Evolutionary conservation across 2,329 filamentous ascomycete genomes (phyloP), one percentile per base, ranked within the genome.

Genomic region (Cladosporium sp.): DNA sequence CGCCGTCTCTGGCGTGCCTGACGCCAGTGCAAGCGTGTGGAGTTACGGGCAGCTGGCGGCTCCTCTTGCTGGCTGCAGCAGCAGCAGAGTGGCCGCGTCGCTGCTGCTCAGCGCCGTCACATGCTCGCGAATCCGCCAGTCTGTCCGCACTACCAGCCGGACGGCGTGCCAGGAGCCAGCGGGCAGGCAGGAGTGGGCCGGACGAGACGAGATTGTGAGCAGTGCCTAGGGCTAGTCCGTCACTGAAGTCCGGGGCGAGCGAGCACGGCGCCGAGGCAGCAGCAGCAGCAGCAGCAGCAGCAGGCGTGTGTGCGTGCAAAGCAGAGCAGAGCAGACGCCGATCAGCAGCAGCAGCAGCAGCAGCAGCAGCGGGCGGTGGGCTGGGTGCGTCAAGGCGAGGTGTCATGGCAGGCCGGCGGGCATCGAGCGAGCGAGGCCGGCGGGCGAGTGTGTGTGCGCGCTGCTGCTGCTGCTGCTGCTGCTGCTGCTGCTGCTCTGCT

Each of bases 11-110:
- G 28, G 39, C 25, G 51, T 54, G 42, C 51, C 51, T 53, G 50
- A 44, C 50, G 39, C 51, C 42, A 39, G 51, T 25, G 28, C 10
- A 36, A 36, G 47, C 19, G 10, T 49, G 51, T 55, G 51, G 51
- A 47, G 50, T 39, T 53, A 22, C 35, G 35, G 50, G 50, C 50
- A 37, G 50, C 50, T 44, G n/a, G 24, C 51, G 51, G 51, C 51
- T 54, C 51, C 51, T 54, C 37, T 25, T 44, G 51, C 36, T 9
- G 40, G 36, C 36, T 39, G 15, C 4, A 28, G 36, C 36, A 17
- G 19, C n/a, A n/a, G n/a, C n/a, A n/a, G n/a, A n/a, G n/a, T n/a
- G n/a, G 45, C 45, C 15, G 25, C 25, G 25, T 34, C 12, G 8
- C 47, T 19, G 47, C 25, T 28, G 17, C 17, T 34, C 47, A 37